Evolutionary conservation across 2,329 filamentous ascomycete species (phyloP).

Genomic region (Scedosporium dehoogii): DNA sequence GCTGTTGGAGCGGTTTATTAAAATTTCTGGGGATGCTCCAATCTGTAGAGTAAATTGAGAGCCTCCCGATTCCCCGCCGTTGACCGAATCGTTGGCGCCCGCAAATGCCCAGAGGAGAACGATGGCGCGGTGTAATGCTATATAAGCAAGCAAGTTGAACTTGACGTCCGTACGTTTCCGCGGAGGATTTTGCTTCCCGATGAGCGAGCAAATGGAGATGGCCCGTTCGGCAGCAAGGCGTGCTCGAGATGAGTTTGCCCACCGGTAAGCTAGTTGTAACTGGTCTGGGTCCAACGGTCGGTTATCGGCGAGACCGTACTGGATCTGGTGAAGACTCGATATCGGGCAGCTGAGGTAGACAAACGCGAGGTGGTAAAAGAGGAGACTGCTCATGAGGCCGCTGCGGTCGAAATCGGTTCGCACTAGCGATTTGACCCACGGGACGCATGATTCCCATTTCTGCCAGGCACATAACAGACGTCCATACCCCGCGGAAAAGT

Average conservation of each 20-base stretch:
- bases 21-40: background rate
- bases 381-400: slow-evolving; percentile 1
- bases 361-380: slow-evolving; percentile 2
- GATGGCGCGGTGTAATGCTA: slow-evolving; percentile 92
- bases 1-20: background rate
- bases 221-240: background rate
- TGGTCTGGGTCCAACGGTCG: background rate
- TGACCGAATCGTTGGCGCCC: slow-evolving; percentile 27
- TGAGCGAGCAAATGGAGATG: slow-evolving; percentile 1
- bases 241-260: background rate
- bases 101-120: slow-evolving; percentile 95
- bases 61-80: background rate
- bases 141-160: slow-evolving; percentile 94
- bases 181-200: background rate
- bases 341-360: background rate
- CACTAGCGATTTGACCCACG: background rate
- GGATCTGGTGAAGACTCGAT: background rate
- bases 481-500: background rate
- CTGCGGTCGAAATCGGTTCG: background rate
- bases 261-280: background rate
- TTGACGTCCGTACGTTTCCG: slow-evolving; percentile 47
- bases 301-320: slow-evolving; percentile 1
- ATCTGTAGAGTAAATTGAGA: background rate
- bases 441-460: background rate
- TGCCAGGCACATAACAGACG: background rate